phyloP scores from a whole-genome alignment of 2,329 filamentous ascomycete species.

The Nigrospora oryzae region DNA sequence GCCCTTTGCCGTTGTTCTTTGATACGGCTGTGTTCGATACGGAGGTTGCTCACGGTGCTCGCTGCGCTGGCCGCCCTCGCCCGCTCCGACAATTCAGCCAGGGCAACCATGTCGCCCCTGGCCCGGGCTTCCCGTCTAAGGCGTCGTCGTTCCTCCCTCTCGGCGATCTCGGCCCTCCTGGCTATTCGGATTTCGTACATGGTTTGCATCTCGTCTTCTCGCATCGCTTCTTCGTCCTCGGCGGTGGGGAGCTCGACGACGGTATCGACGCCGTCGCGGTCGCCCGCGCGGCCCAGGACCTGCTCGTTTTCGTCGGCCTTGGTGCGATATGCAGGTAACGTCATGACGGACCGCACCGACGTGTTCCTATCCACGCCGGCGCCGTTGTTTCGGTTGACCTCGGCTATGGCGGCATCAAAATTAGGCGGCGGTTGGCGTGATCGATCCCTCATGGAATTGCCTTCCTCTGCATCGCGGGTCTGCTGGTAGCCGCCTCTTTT shows the following conservation, averaged over 20 bases:
- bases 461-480: slow-evolving; percentile 8
- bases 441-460: background rate
- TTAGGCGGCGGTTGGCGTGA: slow-evolving; percentile 1
- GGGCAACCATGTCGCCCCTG: slow-evolving; percentile 58
- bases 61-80: slow-evolving; percentile 36
- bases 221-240: slow-evolving; percentile 68
- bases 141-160: slow-evolving; percentile 68
- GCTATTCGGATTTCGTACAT: slow-evolving; percentile 82
- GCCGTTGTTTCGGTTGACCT: slow-evolving; percentile 11
- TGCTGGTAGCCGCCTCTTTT: slow-evolving; percentile 22
- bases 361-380: slow-evolving; percentile 66
- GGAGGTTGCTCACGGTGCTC: slow-evolving; percentile 51
- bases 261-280: slow-evolving; percentile 83
- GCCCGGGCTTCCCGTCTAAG: slow-evolving; percentile 63
- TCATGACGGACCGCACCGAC: slow-evolving; percentile 89
- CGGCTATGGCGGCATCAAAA: slow-evolving; percentile 13
- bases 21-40: slow-evolving; percentile 45
- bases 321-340: slow-evolving; percentile 74
- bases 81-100: slow-evolving; percentile 58
- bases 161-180: slow-evolving; percentile 64
- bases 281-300: slow-evolving; percentile 80
- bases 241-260: slow-evolving; percentile 77
- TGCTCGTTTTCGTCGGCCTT: slow-evolving; percentile 68
- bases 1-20: slow-evolving; percentile 55
- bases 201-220: slow-evolving; percentile 88